Base-by-base conservation (phyloP, 2,329 filamentous ascomycete genomes). In the Ceratocystis eucalypticola region DNA sequence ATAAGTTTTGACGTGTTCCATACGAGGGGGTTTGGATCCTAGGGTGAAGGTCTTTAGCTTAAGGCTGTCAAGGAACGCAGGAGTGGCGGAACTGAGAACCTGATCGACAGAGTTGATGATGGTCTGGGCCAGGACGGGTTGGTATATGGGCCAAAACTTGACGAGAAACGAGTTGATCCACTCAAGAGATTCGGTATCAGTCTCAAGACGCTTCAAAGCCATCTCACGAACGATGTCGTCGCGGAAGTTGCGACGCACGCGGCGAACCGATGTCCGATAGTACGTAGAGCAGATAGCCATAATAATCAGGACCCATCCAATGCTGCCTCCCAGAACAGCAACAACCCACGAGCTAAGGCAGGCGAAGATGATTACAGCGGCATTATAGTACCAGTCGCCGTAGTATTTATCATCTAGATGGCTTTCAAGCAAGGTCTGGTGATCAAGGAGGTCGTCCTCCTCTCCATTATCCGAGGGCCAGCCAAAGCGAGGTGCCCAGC, bases 111-210 rank as follows among this genome's bases (percentile, higher is more conserved):
- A 91, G 74, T 87, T 91, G 76, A 97, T 89, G 72, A 99, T 88
- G 25, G 91, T 95, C 71, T 94, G 86, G 68, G 91, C 93, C 12
- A 99, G 83, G 8, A 97, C 90, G 0, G 94, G 94, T 66, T 94
- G 91, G 74, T 96, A 97, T 72, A 99, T 99, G 69, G 94, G 94
- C 94, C 94, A 99, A 78, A 99, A 99, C 75, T 99, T 99, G 77
- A 95, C 86, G 71, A 99, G 75, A 78, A 99, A 99, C 71, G 91
- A 96, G 80, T 99, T 99, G 76, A 99, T 97, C 94, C 94, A 99
- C 76, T 99, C 94, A 62, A 99, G 80, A 66, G 89, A 94, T 77
- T 99, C 94, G 30, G 85, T 86, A 71, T 99, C 94, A 7, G 86
- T 94, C 71, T 97, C 94, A 65, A 99, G 80, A 72, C 83, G 89